A percentile compares a stretch with the other conserved stretches of the same genome.
Evolutionary conservation across 108 stramenopile species (phyloP).

Genomic region (Cyclostephanos invisitatus): DNA sequence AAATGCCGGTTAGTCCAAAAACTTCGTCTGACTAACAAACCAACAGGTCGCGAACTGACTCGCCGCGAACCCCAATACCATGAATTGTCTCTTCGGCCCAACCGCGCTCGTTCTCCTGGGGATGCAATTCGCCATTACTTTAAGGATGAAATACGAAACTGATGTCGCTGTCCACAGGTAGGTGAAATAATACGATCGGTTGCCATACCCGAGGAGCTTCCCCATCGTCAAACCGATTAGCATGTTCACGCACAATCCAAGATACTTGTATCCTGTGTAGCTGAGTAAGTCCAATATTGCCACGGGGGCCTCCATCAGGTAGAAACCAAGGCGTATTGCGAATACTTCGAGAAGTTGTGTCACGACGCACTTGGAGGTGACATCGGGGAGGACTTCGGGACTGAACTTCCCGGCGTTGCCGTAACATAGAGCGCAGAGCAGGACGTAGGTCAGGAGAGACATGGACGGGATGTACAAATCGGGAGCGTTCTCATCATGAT

Average conservation of each 20-base stretch:
- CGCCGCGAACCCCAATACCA: constrained; percentile 87
- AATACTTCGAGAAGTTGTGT: constrained; percentile 90
- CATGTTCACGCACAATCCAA: constrained; percentile 84
- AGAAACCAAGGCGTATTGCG: constrained; percentile 88
- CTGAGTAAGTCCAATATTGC: constrained; percentile 73
- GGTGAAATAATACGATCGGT: constrained; percentile 76
- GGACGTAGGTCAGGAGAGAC: constrained; percentile 93
- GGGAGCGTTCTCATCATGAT: constrained; percentile 92
- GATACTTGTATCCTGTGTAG: constrained; percentile 91
- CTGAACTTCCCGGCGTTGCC: constrained; percentile 88
- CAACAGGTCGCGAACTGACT: constrained; percentile 87
- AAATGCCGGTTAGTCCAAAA: constrained; percentile 45
- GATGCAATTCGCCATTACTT: constrained; percentile 88
- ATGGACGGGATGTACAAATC: constrained; percentile 97
- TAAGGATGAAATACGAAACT: constrained; percentile 80
- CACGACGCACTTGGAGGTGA: constrained; percentile 85
- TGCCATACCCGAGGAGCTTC: constrained; percentile 65
- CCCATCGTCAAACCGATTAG: constrained; percentile 66
- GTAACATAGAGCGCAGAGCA: constrained; percentile 90
- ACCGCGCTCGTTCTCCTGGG: constrained; percentile 59
- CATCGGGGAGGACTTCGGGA: constrained; percentile 91
- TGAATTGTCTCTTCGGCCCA: constrained; percentile 83
- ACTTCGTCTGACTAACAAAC: constrained; percentile 89
- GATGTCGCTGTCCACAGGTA: constrained; percentile 86
- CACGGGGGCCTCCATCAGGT: constrained; percentile 79